A percentile compares a stretch with the other conserved stretches of the same genome.
Evolutionary conservation across 345 rosid genomes (phyloP).

Genomic region (Boechera retrofracta): DNA sequence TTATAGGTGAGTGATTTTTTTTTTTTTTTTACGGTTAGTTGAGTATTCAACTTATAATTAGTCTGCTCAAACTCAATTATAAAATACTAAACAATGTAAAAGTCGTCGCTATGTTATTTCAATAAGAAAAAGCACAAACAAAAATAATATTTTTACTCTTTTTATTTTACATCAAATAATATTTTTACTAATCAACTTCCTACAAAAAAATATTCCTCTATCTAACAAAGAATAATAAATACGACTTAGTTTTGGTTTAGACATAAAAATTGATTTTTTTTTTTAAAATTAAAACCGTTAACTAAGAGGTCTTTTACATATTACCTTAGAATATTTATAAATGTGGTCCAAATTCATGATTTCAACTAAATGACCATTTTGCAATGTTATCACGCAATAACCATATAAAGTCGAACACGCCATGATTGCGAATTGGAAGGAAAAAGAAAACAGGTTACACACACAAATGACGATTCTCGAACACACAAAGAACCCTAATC

Average conservation of each 20-base stretch:
- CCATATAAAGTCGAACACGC: too few relatives aligned
- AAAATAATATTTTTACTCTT: too few relatives aligned
- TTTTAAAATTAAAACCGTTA: too few relatives aligned
- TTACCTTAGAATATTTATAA: not conserved
- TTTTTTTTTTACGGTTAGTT: constrained; percentile 9
- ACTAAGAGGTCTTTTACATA: not conserved
- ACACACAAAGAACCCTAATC: too few relatives aligned
- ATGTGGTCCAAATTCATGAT: not conserved
- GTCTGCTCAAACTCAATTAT: not conserved
- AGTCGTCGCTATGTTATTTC: constrained; percentile 9
- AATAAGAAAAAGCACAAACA: not conserved
- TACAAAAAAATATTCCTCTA: not conserved
- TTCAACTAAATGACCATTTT: not conserved
- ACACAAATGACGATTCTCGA: too few relatives aligned
- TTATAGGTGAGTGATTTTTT: not conserved
- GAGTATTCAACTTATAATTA: not conserved
- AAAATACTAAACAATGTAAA: not conserved
- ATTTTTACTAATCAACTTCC: not conserved
- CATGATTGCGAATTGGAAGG: too few relatives aligned
- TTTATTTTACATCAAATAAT: not conserved
- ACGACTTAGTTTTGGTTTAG: not conserved
- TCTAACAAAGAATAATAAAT: not conserved
- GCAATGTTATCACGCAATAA: not conserved
- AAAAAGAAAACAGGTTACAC: too few relatives aligned
- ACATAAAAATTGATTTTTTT: not conserved